These are phyloP conservation scores for Guyanaporus albipodus DNA, from an alignment of 768 basidiomycete genomes.

Conservation along the genomic window DNA sequence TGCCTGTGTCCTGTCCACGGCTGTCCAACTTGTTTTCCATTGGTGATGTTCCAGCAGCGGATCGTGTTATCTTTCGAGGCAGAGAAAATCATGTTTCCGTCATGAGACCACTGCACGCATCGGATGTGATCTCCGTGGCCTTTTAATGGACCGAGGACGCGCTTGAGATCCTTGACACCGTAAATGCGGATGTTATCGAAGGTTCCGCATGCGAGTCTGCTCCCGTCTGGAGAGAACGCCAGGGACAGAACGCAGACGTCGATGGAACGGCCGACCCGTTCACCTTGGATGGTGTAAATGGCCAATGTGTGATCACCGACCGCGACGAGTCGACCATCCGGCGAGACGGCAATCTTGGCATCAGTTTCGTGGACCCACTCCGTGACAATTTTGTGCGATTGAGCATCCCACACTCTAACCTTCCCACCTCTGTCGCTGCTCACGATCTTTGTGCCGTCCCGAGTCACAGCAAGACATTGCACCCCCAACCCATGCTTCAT, in stretches of 20 bases:
- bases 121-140: neutral
- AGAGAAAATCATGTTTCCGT: conserved; percentile 11
- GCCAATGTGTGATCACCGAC: neutral
- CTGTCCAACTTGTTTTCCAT: conserved; percentile 1
- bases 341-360: neutral
- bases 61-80: neutral
- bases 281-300: neutral
- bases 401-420: conserved; percentile 5
- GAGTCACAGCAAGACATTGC: neutral
- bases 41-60: conserved; percentile 3
- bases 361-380: neutral
- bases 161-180: neutral
- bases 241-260: neutral
- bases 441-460: conserved; percentile 1
- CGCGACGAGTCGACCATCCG: conserved; percentile 4
- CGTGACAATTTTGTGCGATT: neutral
- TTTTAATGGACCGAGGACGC: neutral
- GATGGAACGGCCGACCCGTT: neutral
- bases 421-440: neutral
- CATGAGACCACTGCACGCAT: conserved; percentile 9
- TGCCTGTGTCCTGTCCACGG: conserved; percentile 16
- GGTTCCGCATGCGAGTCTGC: conserved; percentile 3
- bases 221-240: neutral
- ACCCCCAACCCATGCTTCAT: neutral
- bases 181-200: neutral